Base-by-base conservation (phyloP, 106 monocot species). In the Posidonia australis region DNA sequence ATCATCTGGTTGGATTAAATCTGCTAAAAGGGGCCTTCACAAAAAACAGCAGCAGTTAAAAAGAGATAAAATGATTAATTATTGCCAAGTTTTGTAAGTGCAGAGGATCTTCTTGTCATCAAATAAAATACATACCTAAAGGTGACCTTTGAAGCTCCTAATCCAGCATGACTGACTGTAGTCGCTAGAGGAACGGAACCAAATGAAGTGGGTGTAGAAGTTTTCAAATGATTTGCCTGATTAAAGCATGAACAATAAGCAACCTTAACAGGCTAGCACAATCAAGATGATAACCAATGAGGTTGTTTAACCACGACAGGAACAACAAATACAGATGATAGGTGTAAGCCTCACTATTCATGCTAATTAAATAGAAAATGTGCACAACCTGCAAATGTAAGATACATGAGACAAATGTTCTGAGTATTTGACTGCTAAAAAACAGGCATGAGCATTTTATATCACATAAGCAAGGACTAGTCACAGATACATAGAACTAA, bases 1-100 rank as follows among this genome's bases (percentile, higher is more conserved):
- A 75, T 90, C 90, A 18, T 90, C 86, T 27, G 73, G 66, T 65
- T 90, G 94, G 43, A 96, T 76, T 49, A 80, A 66, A 51, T 90
- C 94, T 29, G 94, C 84, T 70, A 96, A 64, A 78, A 87, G 81
- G 58, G 94, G 78, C 65, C 94, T 96, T 60, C 46, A 84, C 9
- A 26, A 64, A 64, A 64, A 64, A 45, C 13, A 21, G 2, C 13
- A 64, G 26, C 14, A 26, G 19, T 16, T 17, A 49, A 28, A 47
- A 32, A 26, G 47, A n/a, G 20, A 26, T 48, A 21, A 17, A 49
- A 28, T 10, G 44, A 64, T 10, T 26, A 13, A n/a, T 0, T 25
- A 1, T 16, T 29, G 48, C 5, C 18, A 36, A 27, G 19, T 64
- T 64, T 48, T 24, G 18, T 27, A 25, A 2, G 14, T 32, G 64